These are phyloP conservation scores for Saccharomyces hybrid DNA, from an alignment of 1,139 yeast genomes.

Conservation along the genomic window DNA sequence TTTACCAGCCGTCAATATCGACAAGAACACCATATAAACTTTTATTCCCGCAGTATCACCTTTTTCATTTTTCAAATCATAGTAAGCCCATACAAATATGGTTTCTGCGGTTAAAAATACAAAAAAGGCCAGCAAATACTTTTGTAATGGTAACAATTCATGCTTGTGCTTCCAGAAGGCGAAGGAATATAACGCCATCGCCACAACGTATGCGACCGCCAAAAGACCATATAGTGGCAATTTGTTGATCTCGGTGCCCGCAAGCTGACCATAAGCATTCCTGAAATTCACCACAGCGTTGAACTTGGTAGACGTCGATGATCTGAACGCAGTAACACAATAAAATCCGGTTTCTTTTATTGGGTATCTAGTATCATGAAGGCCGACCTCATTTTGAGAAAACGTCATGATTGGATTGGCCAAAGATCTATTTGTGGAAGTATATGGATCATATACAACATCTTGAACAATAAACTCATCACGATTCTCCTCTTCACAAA, in stretches of 20 bases:
- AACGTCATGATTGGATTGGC: conserved; percentile 46
- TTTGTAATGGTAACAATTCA: conserved; percentile 84
- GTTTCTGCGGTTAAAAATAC: conserved; percentile 80
- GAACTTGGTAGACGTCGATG: conserved; percentile 39
- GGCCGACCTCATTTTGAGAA: conserved; percentile 49
- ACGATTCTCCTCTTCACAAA: conserved; percentile 49
- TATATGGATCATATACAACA: conserved; percentile 29
- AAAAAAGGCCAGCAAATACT: conserved; percentile 79
- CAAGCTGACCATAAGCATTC: conserved; percentile 82
- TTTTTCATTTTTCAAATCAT: conserved; percentile 67
- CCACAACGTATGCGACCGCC: conserved; percentile 75
- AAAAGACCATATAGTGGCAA: conserved; percentile 82
- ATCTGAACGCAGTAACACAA: conserved; percentile 60
- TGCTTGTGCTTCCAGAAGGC: conserved; percentile 80
- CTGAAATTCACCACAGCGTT: conserved; percentile 68
- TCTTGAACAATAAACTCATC: conserved; percentile 55
- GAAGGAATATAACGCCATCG: conserved; percentile 75
- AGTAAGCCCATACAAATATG: conserved; percentile 85
- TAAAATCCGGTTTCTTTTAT: conserved; percentile 79
- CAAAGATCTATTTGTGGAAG: conserved; percentile 39
- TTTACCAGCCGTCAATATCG: conserved; percentile 72
- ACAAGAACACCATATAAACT: conserved; percentile 68
- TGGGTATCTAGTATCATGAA: conserved; percentile 54
- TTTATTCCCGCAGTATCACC: conserved; percentile 57
- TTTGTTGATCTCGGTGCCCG: conserved; percentile 89